Conservation (phyloP, 768 basidiomycete species). For the Pleurotus tuoliensis region DNA sequence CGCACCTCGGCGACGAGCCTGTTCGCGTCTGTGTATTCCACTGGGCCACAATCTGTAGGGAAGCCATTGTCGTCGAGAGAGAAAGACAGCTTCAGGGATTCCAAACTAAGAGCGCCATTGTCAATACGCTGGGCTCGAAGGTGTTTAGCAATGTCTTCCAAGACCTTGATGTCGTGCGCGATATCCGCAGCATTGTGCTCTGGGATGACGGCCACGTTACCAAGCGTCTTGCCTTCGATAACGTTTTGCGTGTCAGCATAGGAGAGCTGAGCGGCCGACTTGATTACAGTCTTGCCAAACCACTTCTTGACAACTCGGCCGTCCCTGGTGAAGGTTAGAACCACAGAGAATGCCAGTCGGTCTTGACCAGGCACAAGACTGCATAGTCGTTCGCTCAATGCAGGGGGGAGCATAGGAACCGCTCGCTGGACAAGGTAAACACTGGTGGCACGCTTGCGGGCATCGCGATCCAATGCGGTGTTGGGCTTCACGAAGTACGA, state of each 20-base stretch:
- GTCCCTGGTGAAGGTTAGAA: constrained; percentile 83
- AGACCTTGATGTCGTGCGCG: constrained; percentile 68
- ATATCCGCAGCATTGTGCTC: constrained; percentile 61
- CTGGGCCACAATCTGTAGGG: constrained; percentile 74
- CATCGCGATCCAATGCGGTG: constrained; percentile 97
- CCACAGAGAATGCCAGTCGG: constrained; percentile 84
- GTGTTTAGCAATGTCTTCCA: constrained; percentile 69
- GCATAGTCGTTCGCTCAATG: constrained; percentile 90
- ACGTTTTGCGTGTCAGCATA: constrained; percentile 81
- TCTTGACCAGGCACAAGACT: constrained; percentile 87
- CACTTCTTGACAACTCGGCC: constrained; percentile 82
- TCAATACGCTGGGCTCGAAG: constrained; percentile 72
- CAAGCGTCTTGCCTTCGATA: constrained; percentile 68
- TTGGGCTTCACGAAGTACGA: constrained; percentile 93
- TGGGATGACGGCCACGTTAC: constrained; percentile 44
- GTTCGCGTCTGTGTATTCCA: constrained; percentile 68
- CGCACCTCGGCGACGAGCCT: constrained; percentile 84
- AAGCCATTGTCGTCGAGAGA: constrained; percentile 72
- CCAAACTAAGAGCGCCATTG: constrained; percentile 71
- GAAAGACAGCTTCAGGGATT: constrained; percentile 72
- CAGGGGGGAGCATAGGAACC: constrained; percentile 95
- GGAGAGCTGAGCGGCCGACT: constrained; percentile 82
- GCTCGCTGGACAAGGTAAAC: constrained; percentile 96
- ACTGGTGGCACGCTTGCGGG: constrained; percentile 93
- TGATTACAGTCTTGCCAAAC: constrained; percentile 92